These are phyloP conservation scores for Leishmania gerbilli DNA, from an alignment of 208 protist species.

Conservation along the genomic window DNA sequence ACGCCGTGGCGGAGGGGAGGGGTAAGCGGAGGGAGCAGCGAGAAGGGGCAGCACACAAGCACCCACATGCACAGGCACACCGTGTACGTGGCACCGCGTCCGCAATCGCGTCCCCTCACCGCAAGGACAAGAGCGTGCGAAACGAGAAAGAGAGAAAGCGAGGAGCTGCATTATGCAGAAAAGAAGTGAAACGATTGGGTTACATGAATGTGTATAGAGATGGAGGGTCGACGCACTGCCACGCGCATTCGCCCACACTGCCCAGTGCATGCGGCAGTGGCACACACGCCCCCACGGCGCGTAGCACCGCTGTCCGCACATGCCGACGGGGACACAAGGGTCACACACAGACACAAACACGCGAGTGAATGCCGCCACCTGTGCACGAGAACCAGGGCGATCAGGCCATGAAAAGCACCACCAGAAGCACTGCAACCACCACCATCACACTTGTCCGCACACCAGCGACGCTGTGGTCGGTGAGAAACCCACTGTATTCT, in stretches of 20 bases:
- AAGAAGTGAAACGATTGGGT: neutral
- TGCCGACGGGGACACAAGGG: neutral
- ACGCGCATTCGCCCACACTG: no score
- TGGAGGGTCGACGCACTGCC: no score
- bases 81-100: neutral
- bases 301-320: no score
- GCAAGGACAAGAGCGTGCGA: neutral
- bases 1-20: neutral
- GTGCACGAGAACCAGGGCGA: neutral
- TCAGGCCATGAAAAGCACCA: slow-evolving; percentile 3
- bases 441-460: neutral
- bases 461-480: neutral
- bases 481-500: neutral
- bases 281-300: no score
- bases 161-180: neutral
- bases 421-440: neutral
- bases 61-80: neutral
- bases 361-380: neutral
- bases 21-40: no score
- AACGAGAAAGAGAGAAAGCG: neutral
- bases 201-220: no score
- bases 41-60: neutral
- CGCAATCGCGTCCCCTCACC: neutral
- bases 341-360: neutral
- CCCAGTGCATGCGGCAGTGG: neutral